A percentile compares a stretch with the other conserved stretches of the same genome.
Conservation (phyloP, 495 filamentous ascomycete species). For the Aspergillus indologenus region DNA sequence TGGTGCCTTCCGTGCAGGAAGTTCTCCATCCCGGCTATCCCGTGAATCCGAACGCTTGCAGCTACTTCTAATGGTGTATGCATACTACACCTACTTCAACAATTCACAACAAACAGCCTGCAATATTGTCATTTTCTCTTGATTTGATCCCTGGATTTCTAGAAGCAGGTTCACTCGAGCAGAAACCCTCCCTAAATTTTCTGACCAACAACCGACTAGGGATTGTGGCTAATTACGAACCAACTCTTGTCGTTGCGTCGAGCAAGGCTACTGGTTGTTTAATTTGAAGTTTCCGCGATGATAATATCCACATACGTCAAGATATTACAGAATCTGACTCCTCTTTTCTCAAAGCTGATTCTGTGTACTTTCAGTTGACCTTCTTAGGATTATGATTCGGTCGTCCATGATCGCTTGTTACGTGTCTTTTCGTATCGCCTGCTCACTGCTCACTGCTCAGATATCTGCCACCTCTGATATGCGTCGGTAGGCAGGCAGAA, state of each 20-base stretch:
- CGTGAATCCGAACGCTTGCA: not conserved
- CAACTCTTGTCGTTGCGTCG: not conserved
- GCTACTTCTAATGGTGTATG: not conserved
- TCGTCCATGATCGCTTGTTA: not conserved
- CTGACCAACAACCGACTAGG: not conserved
- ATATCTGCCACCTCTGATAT: not conserved
- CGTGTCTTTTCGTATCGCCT: not conserved
- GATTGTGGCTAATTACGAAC: not conserved
- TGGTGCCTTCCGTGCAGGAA: not conserved
- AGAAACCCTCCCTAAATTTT: not conserved
- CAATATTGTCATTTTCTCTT: too few species aligned
- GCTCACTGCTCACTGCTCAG: not conserved
- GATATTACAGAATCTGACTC: not conserved
- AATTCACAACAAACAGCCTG: too few species aligned
- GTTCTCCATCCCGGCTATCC: not conserved
- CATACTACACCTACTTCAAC: too few species aligned
- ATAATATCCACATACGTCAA: conserved; percentile 3
- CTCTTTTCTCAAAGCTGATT: not conserved
- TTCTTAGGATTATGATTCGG: not conserved
- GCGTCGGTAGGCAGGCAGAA: not conserved
- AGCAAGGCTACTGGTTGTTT: conserved; percentile 4
- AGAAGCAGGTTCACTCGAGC: too few species aligned
- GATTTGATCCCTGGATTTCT: too few species aligned
- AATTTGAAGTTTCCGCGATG: not conserved
- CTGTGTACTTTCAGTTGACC: not conserved